These are phyloP conservation scores for Sutorius australiensis DNA, from an alignment of 768 basidiomycete species.

Conservation along the genomic window DNA sequence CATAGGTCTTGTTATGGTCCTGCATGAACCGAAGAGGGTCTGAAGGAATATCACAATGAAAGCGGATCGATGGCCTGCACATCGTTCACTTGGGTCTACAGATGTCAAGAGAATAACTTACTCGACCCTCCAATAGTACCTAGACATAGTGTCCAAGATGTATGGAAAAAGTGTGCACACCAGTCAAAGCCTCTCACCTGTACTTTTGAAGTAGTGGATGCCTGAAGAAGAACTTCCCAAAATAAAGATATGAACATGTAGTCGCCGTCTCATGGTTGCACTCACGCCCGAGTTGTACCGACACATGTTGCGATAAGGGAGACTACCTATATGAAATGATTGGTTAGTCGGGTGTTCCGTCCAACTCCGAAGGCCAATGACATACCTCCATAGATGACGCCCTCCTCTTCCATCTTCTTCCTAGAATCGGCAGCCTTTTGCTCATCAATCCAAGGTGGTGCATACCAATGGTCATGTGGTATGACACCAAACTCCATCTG, in stretches of 20 bases:
- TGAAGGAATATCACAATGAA: conserved; percentile 48
- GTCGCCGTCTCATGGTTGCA: background rate
- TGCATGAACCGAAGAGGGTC: conserved; percentile 59
- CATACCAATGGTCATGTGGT: conserved; percentile 60
- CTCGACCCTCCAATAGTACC: conserved; percentile 32
- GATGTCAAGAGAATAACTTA: conserved; percentile 28
- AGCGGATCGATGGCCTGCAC: conserved; percentile 46
- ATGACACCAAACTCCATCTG: conserved; percentile 58
- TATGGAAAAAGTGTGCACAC: background rate
- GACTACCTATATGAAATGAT: conserved; percentile 5
- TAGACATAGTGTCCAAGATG: background rate
- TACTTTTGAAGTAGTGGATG: conserved; percentile 28
- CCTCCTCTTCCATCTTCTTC: conserved; percentile 46
- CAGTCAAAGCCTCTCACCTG: conserved; percentile 17
- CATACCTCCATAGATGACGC: conserved; percentile 49
- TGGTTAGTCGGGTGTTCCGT: background rate
- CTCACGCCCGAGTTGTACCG: conserved; percentile 68
- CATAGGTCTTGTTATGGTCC: conserved; percentile 51
- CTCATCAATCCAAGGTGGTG: conserved; percentile 73
- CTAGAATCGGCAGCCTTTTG: conserved; percentile 49
- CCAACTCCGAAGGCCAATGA: background rate
- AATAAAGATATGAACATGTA: background rate
- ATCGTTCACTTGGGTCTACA: conserved; percentile 27
- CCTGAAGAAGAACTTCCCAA: conserved; percentile 48
- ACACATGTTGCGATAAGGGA: conserved; percentile 68